phyloP scores from a whole-genome alignment of 2,329 filamentous ascomycete genomes.

The Paecilomyces sp. region DNA sequence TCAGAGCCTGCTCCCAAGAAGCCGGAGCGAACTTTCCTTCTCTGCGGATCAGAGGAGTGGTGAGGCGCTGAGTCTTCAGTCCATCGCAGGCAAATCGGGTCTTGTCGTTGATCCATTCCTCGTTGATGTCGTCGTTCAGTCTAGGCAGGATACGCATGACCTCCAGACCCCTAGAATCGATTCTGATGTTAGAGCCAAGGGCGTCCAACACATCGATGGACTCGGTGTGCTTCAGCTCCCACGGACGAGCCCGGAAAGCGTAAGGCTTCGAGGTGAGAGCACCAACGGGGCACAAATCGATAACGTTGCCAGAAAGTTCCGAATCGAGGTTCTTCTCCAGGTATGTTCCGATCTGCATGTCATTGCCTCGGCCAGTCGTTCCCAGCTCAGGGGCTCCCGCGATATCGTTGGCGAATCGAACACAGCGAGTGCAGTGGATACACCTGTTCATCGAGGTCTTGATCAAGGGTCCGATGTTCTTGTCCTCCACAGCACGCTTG shows the following conservation, averaged over 20 bases:
- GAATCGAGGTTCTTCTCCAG: slow-evolving; percentile 89
- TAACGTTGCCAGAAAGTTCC: slow-evolving; percentile 93
- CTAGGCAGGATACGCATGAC: slow-evolving; percentile 92
- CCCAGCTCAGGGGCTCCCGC: slow-evolving; percentile 93
- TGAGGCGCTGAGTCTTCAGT: slow-evolving; percentile 90
- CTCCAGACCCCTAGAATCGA: slow-evolving; percentile 87
- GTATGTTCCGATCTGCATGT: slow-evolving; percentile 97
- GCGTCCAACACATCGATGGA: slow-evolving; percentile 91
- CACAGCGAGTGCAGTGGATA: slow-evolving; percentile 97
- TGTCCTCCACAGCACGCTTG: slow-evolving; percentile 97
- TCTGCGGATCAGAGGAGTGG: slow-evolving; percentile 80
- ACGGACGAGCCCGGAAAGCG: slow-evolving; percentile 91
- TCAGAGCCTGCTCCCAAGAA: slow-evolving; percentile 91
- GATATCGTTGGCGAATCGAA: slow-evolving; percentile 96
- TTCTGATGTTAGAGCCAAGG: slow-evolving; percentile 86
- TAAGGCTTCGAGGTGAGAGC: slow-evolving; percentile 96
- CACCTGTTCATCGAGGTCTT: slow-evolving; percentile 99
- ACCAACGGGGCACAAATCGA: slow-evolving; percentile 95
- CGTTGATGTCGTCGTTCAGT: slow-evolving; percentile 95
- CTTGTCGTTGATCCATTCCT: slow-evolving; percentile 99
- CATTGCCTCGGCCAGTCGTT: slow-evolving; percentile 89
- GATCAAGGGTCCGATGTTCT: slow-evolving; percentile 96
- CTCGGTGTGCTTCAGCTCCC: slow-evolving; percentile 95
- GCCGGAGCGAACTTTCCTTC: slow-evolving; percentile 88
- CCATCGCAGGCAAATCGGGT: slow-evolving; percentile 93